A percentile compares a stretch with the other conserved stretches of the same genome.
phyloP scores from a whole-genome alignment of 129 eudicot genomes.

The Lactuca saligna region DNA sequence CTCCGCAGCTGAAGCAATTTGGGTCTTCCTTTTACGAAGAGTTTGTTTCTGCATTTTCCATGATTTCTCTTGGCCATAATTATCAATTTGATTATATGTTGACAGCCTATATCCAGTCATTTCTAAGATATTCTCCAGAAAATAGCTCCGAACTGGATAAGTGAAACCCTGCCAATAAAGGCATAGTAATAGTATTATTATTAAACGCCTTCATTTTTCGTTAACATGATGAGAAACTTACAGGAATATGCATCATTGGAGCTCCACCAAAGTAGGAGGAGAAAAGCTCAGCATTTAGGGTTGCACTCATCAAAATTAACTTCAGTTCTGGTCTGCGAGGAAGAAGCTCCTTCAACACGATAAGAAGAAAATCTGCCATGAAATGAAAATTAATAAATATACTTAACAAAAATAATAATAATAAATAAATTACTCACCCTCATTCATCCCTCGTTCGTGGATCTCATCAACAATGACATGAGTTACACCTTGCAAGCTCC shows the following conservation, averaged over 20 bases:
- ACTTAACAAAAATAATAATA: not conserved
- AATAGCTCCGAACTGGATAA: conserved; percentile 83
- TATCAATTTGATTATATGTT: conserved; percentile 87
- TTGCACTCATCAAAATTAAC: conserved; percentile 96
- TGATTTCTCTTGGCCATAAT: conserved; percentile 91
- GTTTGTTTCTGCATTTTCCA: conserved; percentile 98
- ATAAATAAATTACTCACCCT: conserved; percentile 46
- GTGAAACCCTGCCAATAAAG: conserved; percentile 71
- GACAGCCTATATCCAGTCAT: conserved; percentile 75
- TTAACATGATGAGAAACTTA: conserved; percentile 31
- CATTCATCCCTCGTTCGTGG: conserved; percentile 99
- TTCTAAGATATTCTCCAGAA: conserved; percentile 85
- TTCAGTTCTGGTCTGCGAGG: conserved; percentile 90
- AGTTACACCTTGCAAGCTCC: conserved; percentile 82
- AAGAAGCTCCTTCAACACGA: conserved; percentile 96
- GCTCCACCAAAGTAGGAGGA: conserved; percentile 92
- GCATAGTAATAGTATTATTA: not conserved
- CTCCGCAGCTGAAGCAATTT: conserved; percentile 96
- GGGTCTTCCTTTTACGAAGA: conserved; percentile 76
- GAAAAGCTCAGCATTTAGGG: conserved; percentile 94
- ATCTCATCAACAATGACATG: conserved; percentile 97
- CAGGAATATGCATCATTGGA: conserved; percentile 91
- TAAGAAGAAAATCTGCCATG: conserved; percentile 84
- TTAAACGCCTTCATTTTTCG: not conserved
- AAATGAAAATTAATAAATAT: conserved; percentile 2